phyloP scores from a whole-genome alignment of 179 eudicot genomes.

The Patellifolia procumbens region DNA sequence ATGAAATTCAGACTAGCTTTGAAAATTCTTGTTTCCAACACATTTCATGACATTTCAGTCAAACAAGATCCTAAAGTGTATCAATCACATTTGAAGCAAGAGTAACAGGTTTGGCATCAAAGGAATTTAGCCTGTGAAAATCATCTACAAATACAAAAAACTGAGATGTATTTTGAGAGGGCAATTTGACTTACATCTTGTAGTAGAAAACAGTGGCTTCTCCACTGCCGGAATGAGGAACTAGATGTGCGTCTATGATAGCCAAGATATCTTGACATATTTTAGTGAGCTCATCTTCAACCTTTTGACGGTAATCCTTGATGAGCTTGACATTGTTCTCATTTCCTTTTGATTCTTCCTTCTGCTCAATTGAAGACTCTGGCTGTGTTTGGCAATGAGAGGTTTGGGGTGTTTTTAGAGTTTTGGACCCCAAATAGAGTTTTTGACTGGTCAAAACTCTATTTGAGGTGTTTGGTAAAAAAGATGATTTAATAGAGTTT shows the following conservation, averaged over 20 bases:
- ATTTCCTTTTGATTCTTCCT: constrained; percentile 90
- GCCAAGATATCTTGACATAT: constrained; percentile 75
- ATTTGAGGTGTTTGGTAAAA: too few relatives aligned
- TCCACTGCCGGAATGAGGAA: constrained; percentile 76
- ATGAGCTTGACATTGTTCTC: constrained; percentile 82
- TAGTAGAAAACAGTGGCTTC: constrained; percentile 95
- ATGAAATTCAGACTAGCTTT: background rate
- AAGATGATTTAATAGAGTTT: too few relatives aligned
- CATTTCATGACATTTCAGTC: background rate
- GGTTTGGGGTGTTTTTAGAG: too few relatives aligned
- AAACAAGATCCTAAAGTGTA: background rate
- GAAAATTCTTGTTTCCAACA: background rate
- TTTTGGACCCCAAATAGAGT: too few relatives aligned
- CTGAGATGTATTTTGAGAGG: background rate
- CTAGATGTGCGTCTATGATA: constrained; percentile 72
- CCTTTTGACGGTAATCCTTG: constrained; percentile 84
- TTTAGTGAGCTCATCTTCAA: constrained; percentile 84
- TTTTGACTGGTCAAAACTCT: too few relatives aligned
- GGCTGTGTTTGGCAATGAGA: too few relatives aligned
- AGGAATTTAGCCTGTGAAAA: background rate
- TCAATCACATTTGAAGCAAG: background rate
- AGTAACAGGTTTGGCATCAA: background rate
- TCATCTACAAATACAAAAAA: background rate
- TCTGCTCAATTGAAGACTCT: constrained; percentile 79
- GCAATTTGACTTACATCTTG: constrained; percentile 66